phyloP scores from a whole-genome alignment of 148 eudicot genomes.

The Rhododendron molle region DNA sequence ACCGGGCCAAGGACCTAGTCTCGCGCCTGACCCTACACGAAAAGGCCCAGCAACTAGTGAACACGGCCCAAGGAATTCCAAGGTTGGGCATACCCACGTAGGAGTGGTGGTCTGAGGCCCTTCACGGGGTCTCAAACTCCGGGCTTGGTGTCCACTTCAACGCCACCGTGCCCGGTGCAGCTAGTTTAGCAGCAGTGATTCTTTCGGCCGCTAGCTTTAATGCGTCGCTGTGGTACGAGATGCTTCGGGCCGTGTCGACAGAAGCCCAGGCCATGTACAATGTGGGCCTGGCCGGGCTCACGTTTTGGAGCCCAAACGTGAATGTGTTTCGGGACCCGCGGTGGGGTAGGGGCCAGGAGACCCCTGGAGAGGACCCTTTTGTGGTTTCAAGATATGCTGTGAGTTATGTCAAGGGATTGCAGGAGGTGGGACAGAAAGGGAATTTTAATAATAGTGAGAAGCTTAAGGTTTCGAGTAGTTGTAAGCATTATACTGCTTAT shows the following conservation, averaged over 20 bases:
- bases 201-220: constrained; percentile 53
- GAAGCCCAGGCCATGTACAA: constrained; percentile 46
- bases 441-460: constrained; percentile 7
- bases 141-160: constrained; percentile 36
- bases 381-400: constrained; percentile 33
- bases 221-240: constrained; percentile 36
- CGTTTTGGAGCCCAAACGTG: constrained; percentile 43
- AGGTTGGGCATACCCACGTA: constrained; percentile 44
- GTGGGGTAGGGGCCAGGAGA: constrained; percentile 43
- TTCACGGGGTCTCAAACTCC: constrained; percentile 50
- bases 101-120: constrained; percentile 76
- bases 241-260: constrained; percentile 37
- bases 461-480: constrained; percentile 41
- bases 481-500: constrained; percentile 40
- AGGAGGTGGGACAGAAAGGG: constrained; percentile 18
- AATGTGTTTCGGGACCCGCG: constrained; percentile 37
- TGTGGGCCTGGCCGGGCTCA: constrained; percentile 32
- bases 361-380: constrained; percentile 43
- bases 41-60: constrained; percentile 38
- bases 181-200: constrained; percentile 56
- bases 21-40: constrained; percentile 39
- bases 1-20: constrained; percentile 42
- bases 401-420: constrained; percentile 31
- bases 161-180: constrained; percentile 39
- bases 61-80: constrained; percentile 34